Base-by-base conservation (phyloP, 139 green algal genomes). In the Tetraselmis striata region DNA sequence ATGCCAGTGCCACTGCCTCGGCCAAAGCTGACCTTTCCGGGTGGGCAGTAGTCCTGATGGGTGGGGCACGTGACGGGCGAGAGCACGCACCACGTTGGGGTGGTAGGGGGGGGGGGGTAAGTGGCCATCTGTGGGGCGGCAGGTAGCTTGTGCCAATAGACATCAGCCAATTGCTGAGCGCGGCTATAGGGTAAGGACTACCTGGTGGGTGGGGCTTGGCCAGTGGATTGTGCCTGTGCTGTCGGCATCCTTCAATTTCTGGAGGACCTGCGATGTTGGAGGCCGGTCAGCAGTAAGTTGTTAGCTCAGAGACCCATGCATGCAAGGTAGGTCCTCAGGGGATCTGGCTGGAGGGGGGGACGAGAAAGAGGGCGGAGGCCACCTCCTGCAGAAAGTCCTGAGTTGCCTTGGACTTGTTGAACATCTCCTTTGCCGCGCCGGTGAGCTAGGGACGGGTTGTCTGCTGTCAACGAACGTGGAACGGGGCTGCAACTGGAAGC, bases 391-490 rank as follows among this genome's bases (percentile, higher is more conserved):
- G 26, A 29, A 29, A 77, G 23, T 28, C 74, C 25, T 77, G 26
- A 2, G 80, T 59, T 23, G 59, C 80, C 1, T 59, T 79, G 25
- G 74, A 75, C 32, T 75, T 76, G 67, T 30, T 45, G 25, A 32
- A 75, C 23, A 77, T 58, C 1, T 75, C 74, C 26, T 84, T 84
- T 22, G 80, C 74, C 1, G 59, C 76, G 1, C 45, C 74, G 1
- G 67, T 76, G 23, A 84, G 29, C 74, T 75, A 28, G 59, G 23
- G 32, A 59, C 1, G 32, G 28, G 1, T 29, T 29, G 0, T 59
- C 79, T 23, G 58, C 59, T 58, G 25, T 78, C 58, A 67, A n/a
- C n/a, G n/a, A n/a, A n/a, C n/a, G n/a, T n/a, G n/a, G n/a, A n/a
- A n/a, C n/a, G n/a, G n/a, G n/a, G n/a, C n/a, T n/a, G n/a, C n/a